phyloP scores from a whole-genome alignment of 2,329 filamentous ascomycete genomes.

The Akanthomyces lecanii region DNA sequence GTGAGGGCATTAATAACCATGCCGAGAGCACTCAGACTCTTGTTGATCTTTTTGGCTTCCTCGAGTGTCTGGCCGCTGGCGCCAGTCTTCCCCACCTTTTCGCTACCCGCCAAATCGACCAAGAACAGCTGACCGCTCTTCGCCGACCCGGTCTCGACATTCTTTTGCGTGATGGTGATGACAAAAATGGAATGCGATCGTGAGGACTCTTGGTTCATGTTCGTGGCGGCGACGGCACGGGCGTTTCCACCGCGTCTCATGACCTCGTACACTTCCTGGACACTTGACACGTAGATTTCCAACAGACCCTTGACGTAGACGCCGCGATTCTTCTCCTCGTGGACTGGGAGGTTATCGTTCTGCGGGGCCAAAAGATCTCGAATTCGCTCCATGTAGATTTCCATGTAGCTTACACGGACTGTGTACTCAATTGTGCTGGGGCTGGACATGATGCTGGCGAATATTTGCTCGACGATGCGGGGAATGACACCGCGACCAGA shows the following conservation, averaged over 20 bases:
- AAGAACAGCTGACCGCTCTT: constrained; percentile 96
- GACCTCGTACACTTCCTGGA: constrained; percentile 94
- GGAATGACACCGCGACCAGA: constrained; percentile 90
- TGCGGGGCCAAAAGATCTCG: constrained; percentile 86
- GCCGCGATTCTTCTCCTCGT: constrained; percentile 93
- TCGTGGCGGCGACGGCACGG: constrained; percentile 89
- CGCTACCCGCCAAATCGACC: constrained; percentile 95
- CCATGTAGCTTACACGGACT: constrained; percentile 98
- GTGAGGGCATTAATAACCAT: constrained; percentile 99
- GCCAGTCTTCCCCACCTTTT: constrained; percentile 98
- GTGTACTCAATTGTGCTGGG: constrained; percentile 95
- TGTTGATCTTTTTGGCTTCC: constrained; percentile 99
- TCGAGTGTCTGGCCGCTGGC: constrained; percentile 95
- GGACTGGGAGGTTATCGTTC: constrained; percentile 95
- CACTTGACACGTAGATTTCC: constrained; percentile 92
- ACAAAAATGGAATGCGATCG: constrained; percentile 98
- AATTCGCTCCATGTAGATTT: constrained; percentile 99
- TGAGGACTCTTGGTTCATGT: constrained; percentile 99
- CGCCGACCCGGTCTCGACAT: constrained; percentile 89
- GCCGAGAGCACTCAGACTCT: constrained; percentile 93
- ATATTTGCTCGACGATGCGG: constrained; percentile 95
- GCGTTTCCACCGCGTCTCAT: constrained; percentile 89
- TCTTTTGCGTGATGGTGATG: constrained; percentile 95
- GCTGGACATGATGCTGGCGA: constrained; percentile 87
- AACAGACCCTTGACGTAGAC: constrained; percentile 95